Base-by-base conservation (phyloP, 192 early-diverging fungal genomes). In the Bifiguratus adelaidae region DNA sequence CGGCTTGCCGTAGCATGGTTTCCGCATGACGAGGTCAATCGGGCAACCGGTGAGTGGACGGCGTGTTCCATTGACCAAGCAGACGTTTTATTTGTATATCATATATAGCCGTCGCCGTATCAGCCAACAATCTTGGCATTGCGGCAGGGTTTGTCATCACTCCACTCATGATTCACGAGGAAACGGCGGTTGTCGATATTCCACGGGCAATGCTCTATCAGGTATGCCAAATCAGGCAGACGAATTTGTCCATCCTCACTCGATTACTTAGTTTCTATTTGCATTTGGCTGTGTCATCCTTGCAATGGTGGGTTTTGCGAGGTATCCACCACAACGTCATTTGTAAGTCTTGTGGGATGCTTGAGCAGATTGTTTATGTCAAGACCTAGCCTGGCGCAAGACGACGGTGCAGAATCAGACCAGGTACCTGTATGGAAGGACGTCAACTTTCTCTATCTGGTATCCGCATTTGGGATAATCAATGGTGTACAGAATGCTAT, bases 101-200 rank as follows among this genome's bases (percentile, higher is more conserved):
- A n/a, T n/a, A n/a, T n/a, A n/a, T n/a, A n/a, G 33, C 63, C 7
- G 43, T 70, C 30, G 68, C 63, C 2, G 56, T 70, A 13, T 54
- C 51, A 4, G 59, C 60, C 0, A 70, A 70, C 52, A 62, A 55
- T 30, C 48, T 65, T 18, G 68, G 68, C 2, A 53, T 61, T 32
- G 68, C 68, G 2, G 42, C 42, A 48, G 68, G 68, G 29, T 70
- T 65, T 44, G 41, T 53, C 7, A 51, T 55, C 32, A 57, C 68
- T 1, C 68, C 68, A 19, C 41, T 51, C 29, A 25, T 60, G n/a
- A 51, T 70, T 9, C 55, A 62, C 11, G 23, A 57, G 12, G 30
- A 36, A 2, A 65, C 67, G 4, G 53, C 49, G 20, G 19, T 33
- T 8, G 19, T 24, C 3, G 67, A 70, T 37, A 56, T 70, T 7